Evolutionary conservation across 2,329 filamentous ascomycete species (phyloP).

Genomic region (Penicillium brasilianum): DNA sequence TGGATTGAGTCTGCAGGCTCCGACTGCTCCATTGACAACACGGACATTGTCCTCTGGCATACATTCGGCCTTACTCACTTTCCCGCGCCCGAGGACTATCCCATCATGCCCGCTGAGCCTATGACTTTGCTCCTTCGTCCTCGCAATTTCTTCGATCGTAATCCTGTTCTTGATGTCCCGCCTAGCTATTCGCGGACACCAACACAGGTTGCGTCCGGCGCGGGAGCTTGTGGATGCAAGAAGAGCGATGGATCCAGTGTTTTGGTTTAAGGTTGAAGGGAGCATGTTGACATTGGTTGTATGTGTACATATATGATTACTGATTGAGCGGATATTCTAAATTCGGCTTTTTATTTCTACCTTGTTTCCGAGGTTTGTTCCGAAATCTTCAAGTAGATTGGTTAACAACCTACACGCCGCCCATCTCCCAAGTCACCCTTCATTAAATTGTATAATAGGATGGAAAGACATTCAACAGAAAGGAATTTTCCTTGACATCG

Average conservation of each 20-base stretch:
- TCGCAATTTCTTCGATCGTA: constrained; percentile 79
- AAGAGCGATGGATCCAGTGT: constrained; percentile 48
- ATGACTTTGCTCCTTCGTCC: constrained; percentile 81
- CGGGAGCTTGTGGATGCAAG: constrained; percentile 40
- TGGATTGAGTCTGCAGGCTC: constrained; percentile 74
- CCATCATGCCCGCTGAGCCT: constrained; percentile 86
- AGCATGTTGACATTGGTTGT: too few relatives aligned
- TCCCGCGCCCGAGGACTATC: constrained; percentile 87
- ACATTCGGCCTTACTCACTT: constrained; percentile 92
- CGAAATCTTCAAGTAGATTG: too few relatives aligned
- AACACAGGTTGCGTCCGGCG: constrained; percentile 64
- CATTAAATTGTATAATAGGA: background rate
- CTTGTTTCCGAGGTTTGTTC: too few relatives aligned
- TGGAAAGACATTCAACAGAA: background rate
- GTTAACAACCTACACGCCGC: background rate
- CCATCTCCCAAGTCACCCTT: background rate
- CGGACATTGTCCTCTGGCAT: constrained; percentile 89
- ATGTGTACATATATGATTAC: background rate
- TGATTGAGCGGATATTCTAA: background rate
- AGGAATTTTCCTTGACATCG: background rate
- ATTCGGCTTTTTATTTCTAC: background rate
- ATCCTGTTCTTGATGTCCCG: constrained; percentile 80
- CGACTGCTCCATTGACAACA: constrained; percentile 72
- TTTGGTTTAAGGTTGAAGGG: constrained; percentile 34
- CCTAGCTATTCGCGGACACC: constrained; percentile 76